Evolutionary conservation across 306 rosid species (phyloP), one percentile per base, ranked within the genome.

Genomic region (Rosa chinensis): DNA sequence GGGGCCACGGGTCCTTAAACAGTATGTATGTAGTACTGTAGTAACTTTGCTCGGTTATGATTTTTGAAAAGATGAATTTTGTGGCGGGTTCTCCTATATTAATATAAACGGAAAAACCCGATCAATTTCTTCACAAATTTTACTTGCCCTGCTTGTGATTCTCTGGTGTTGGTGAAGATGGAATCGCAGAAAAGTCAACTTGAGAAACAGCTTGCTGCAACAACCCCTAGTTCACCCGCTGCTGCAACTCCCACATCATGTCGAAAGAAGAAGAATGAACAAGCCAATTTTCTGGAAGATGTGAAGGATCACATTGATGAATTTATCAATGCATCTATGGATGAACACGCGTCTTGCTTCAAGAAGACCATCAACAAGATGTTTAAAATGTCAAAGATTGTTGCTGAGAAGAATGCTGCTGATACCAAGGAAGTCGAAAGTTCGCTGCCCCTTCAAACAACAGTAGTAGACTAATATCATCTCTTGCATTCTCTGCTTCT

Each of bases 271-370:
- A 95, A 93, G 86, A 84, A 18, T 0, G 91, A 92, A 47, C 88
- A 93, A 68, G 97, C 92, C 75, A 74, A 86, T 69, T 90, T 95
- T 83, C 78, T 95, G 88, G 93, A 93, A 73, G 98, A 95, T 80
- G 44, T 91, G 67, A 93, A 91, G 86, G 99, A 91, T 81, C 99
- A 93, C 82, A 88, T 92, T 45, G 98, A 95, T 42, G 98, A 95
- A 80, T 95, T 95, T 79, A 81, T 91, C 52, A 35, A 84, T 63
- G 96, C 98, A 68, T 95, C 99, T 16, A 87, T 90, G 96, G 97
- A 95, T 62, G 99, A 95, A 77, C 99, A 95, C 76, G 88, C 88
- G 77, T 88, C 86, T 49, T 91, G 99, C 87, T 92, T 93, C 81
- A 82, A 85, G 85, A 95, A 93, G 80, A 93, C 96, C 72, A 80